Evolutionary conservation across 371 early-diverging fungal genomes (phyloP).

Genomic region (Basidiobolus meristosporus): DNA sequence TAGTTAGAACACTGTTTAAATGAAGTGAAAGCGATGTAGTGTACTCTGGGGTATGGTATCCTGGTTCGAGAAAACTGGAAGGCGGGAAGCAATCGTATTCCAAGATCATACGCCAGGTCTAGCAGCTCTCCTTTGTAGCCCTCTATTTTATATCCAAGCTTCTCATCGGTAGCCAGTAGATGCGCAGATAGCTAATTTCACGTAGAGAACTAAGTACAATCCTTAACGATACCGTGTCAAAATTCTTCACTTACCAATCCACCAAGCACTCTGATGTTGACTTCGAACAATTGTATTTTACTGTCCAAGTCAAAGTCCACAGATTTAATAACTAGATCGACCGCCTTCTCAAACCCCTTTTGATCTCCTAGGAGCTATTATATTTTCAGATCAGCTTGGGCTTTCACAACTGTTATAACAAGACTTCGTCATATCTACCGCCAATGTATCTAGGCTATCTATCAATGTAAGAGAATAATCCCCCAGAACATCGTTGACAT

Average conservation of each 20-base stretch:
- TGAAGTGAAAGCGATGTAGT: constrained; percentile 1
- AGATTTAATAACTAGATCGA: constrained; percentile 34
- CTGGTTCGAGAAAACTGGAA: constrained; percentile 66
- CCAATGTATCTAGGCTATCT: constrained; percentile 76
- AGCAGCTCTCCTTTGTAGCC: constrained; percentile 64
- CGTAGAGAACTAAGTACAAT: not conserved
- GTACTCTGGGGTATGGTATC: constrained; percentile 69
- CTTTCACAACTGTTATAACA: not conserved
- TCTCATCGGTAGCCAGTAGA: constrained; percentile 53
- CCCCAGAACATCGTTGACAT: constrained; percentile 80
- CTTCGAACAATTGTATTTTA: constrained; percentile 87
- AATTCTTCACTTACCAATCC: constrained; percentile 32
- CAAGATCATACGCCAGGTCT: constrained; percentile 60
- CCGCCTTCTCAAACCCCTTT: constrained; percentile 45
- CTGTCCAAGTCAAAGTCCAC: constrained; percentile 64
- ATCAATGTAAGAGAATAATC: constrained; percentile 80
- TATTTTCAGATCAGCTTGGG: not conserved
- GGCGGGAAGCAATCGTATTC: constrained; percentile 72
- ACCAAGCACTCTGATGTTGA: constrained; percentile 80
- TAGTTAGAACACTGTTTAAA: not conserved
- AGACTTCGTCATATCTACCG: constrained; percentile 15
- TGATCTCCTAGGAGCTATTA: constrained; percentile 44
- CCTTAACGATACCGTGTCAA: not conserved
- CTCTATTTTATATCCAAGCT: constrained; percentile 21
- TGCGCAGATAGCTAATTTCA: constrained; percentile 55